Conservation (phyloP, 768 basidiomycete genomes). For the Pleurotus djamor region DNA sequence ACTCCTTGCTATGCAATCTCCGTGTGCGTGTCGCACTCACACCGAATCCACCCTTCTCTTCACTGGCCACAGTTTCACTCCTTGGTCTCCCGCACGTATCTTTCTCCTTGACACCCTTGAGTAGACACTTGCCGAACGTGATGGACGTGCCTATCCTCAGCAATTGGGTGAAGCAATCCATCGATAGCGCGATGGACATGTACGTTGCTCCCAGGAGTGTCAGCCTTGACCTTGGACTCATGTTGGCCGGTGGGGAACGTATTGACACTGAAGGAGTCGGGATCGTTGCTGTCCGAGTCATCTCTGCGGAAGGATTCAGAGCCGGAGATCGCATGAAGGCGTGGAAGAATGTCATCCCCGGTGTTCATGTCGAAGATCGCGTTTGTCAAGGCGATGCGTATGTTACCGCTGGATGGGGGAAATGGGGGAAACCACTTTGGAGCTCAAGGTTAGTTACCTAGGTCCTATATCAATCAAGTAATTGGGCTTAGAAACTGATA, state of each 20-base stretch:
- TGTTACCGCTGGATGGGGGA: conserved; percentile 64
- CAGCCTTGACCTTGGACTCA: conserved; percentile 64
- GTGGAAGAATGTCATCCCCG: conserved; percentile 20
- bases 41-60: conserved; percentile 62
- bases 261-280: conserved; percentile 68
- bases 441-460: conserved; percentile 45
- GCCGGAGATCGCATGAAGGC: conserved; percentile 32
- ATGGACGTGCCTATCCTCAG: conserved; percentile 75
- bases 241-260: conserved; percentile 57
- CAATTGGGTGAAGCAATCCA: conserved; percentile 63
- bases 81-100: conserved; percentile 70
- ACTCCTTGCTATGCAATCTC: conserved; percentile 59
- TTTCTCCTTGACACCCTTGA: conserved; percentile 63
- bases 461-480: neutral
- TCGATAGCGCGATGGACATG: conserved; percentile 58
- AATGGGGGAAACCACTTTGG: conserved; percentile 63
- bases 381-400: conserved; percentile 48
- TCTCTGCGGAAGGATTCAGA: conserved; percentile 53
- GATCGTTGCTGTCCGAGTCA: conserved; percentile 63
- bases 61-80: conserved; percentile 51
- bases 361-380: conserved; percentile 10
- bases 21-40: conserved; percentile 73
- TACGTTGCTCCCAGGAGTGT: conserved; percentile 73
- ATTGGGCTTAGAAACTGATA: neutral
- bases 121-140: conserved; percentile 65